Evolutionary conservation across 2,329 filamentous ascomycete genomes (phyloP).

Genomic region (Alternaria viburni): DNA sequence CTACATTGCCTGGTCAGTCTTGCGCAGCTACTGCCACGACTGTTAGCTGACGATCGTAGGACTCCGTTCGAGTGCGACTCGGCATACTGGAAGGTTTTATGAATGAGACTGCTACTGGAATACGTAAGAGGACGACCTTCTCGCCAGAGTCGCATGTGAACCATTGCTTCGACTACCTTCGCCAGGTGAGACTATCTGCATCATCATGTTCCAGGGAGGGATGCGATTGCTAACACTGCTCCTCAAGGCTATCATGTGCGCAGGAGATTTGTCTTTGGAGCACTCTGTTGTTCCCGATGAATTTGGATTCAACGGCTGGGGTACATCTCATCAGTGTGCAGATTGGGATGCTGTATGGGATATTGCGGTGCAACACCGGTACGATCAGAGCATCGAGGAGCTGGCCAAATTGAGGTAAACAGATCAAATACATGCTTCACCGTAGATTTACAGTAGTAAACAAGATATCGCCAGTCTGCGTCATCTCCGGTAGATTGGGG

Average conservation of each 20-base stretch:
- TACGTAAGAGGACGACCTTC: neutral
- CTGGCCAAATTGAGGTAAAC: neutral
- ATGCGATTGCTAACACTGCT: neutral
- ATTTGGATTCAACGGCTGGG: constrained; percentile 10
- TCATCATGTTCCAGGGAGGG: neutral
- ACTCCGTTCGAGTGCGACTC: constrained; percentile 2
- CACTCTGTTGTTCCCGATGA: constrained; percentile 1
- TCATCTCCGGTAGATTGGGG: neutral
- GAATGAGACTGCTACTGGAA: neutral
- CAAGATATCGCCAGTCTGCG: neutral
- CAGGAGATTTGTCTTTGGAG: constrained; percentile 6
- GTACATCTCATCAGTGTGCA: constrained; percentile 5
- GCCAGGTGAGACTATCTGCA: neutral
- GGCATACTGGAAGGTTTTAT: constrained; percentile 3
- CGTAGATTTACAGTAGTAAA: neutral
- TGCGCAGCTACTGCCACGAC: neutral
- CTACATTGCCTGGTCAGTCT: constrained; percentile 8
- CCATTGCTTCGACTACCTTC: constrained; percentile 11
- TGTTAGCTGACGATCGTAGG: neutral
- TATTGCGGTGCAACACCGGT: neutral
- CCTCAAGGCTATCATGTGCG: constrained; percentile 5
- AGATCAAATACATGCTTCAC: neutral
- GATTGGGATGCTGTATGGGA: constrained; percentile 6
- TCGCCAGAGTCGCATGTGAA: constrained; percentile 5
- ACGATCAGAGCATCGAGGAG: neutral